A percentile compares a stretch with the other conserved stretches of the same genome.
Evolutionary conservation across 164 flowering plant genomes (phyloP).

Genomic region (Aristolochia fimbriata): DNA sequence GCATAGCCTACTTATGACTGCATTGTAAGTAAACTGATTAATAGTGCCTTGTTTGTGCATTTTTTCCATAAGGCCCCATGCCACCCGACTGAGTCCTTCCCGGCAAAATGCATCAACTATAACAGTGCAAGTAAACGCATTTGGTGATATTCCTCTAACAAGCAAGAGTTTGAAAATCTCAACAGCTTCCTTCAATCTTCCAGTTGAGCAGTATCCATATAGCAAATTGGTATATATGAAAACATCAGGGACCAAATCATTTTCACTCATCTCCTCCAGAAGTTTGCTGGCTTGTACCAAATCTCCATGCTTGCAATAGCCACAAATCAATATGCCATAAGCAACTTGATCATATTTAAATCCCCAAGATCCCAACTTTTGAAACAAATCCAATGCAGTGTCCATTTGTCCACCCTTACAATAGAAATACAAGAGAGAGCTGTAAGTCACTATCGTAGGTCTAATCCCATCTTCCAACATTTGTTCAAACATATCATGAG

Average conservation of each 20-base stretch:
- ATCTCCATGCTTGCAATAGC: constrained; percentile 35
- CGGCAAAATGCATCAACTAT: constrained; percentile 37
- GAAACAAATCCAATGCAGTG: constrained; percentile 21
- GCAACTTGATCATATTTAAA: constrained; percentile 24
- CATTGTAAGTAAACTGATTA: constrained; percentile 3
- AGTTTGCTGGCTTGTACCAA: constrained; percentile 24
- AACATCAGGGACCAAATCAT: constrained; percentile 28
- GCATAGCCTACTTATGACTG: constrained; percentile 32
- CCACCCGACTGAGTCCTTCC: constrained; percentile 31
- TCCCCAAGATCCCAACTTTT: constrained; percentile 22
- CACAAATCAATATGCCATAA: constrained; percentile 34
- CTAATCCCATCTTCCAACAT: constrained; percentile 27
- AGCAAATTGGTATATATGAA: constrained; percentile 24
- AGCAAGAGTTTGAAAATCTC: constrained; percentile 20
- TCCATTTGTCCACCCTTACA: constrained; percentile 30
- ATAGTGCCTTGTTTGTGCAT: constrained; percentile 35
- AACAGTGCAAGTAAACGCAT: constrained; percentile 22
- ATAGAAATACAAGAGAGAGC: constrained; percentile 31
- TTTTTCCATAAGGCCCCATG: constrained; percentile 30
- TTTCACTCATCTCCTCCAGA: constrained; percentile 33
- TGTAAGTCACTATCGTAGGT: constrained; percentile 41
- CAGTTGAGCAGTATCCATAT: constrained; percentile 26
- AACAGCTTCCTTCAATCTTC: constrained; percentile 28
- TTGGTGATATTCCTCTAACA: constrained; percentile 23
- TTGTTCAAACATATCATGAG: constrained; percentile 27